phyloP scores from a whole-genome alignment of 108 stramenopile species.

The Skeletonema menzelii region DNA sequence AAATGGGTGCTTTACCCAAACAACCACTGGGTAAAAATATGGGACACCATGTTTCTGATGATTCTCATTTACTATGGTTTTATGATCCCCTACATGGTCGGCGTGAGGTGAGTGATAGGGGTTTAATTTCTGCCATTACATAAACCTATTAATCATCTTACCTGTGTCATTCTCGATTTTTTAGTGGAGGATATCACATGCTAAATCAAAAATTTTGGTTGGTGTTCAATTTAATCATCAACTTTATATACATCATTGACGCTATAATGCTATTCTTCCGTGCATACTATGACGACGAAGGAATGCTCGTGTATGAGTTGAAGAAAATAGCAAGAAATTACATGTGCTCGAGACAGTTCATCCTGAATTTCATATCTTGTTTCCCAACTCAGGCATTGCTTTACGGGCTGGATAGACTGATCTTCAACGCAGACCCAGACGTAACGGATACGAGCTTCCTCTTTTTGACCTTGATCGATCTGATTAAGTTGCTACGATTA shows the following conservation, averaged over 20 bases:
- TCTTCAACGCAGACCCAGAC: background rate
- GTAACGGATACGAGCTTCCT: background rate
- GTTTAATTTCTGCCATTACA: background rate
- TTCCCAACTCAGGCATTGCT: background rate
- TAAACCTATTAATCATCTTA: background rate
- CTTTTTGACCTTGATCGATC: background rate
- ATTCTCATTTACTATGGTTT: background rate
- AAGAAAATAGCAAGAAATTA: conserved; percentile 12
- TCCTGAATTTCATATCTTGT: conserved; percentile 4
- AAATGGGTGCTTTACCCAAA: background rate
- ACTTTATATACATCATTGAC: conserved; percentile 23
- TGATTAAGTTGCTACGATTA: background rate
- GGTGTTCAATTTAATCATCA: conserved; percentile 26
- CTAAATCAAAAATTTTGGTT: conserved; percentile 6
- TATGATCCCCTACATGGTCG: background rate
- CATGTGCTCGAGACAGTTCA: background rate
- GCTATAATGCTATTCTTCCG: conserved; percentile 33
- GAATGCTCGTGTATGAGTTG: conserved; percentile 17
- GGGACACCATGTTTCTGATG: background rate
- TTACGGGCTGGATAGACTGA: background rate
- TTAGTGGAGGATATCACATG: conserved; percentile 21
- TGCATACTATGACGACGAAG: conserved; percentile 14
- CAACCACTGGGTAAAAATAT: background rate
- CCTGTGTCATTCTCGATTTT: background rate
- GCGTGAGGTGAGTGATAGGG: background rate